Percentiles rank a stretch among this genome's conserved stretches.
Evolutionary conservation across 495 filamentous ascomycete genomes (phyloP).

Genomic region (Lasiosphaeria hispida): DNA sequence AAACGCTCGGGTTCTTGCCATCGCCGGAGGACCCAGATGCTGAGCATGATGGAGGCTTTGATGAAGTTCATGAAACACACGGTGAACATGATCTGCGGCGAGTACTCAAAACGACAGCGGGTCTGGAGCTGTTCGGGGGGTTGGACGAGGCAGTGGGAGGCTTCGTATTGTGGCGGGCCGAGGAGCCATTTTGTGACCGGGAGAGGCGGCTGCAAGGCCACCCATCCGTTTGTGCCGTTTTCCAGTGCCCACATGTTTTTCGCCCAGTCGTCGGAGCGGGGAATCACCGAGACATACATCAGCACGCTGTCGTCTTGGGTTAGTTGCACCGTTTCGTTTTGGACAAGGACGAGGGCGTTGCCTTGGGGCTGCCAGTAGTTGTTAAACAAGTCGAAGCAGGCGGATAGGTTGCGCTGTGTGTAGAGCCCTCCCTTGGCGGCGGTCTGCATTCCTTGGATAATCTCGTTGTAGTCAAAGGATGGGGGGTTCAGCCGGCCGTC

Average conservation of each 20-base stretch:
- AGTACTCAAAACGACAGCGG: constrained; percentile 23
- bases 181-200: constrained; percentile 24
- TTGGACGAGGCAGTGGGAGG: constrained; percentile 23
- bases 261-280: constrained; percentile 27
- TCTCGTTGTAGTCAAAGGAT: constrained; percentile 13
- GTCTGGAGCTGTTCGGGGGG: constrained; percentile 9
- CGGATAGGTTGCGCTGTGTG: constrained; percentile 17
- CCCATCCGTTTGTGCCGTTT: constrained; percentile 18
- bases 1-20: constrained; percentile 5
- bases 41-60: constrained; percentile 15
- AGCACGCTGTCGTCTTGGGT: constrained; percentile 26
- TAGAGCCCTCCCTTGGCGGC: constrained; percentile 14
- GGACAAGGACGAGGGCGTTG: constrained; percentile 31
- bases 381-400: constrained; percentile 29
- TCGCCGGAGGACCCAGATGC: constrained; percentile 13
- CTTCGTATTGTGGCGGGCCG: constrained; percentile 24
- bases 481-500: constrained; percentile 15
- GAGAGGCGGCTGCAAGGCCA: neutral
- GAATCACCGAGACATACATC: constrained; percentile 27
- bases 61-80: constrained; percentile 21
- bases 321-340: constrained; percentile 14
- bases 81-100: constrained; percentile 21
- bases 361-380: constrained; percentile 29
- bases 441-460: constrained; percentile 24
- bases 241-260: constrained; percentile 35